Evolutionary conservation across 371 early-diverging fungal species (phyloP).

Genomic region (Amoeboaphelidium occidentale): DNA sequence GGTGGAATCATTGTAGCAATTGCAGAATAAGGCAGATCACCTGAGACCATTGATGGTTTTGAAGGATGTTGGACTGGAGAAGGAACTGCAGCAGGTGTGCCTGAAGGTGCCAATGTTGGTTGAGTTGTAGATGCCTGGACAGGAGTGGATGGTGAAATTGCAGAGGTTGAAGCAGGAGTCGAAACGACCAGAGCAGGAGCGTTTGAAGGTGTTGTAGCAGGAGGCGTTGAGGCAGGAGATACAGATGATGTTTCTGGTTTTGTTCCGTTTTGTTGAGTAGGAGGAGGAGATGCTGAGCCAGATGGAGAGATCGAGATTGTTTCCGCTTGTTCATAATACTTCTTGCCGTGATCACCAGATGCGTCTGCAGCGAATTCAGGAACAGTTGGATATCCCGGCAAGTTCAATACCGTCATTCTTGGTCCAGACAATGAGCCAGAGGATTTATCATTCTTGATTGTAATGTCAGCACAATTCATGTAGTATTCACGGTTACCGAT

Average conservation of each 20-base stretch:
- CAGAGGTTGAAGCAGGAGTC: conserved; percentile 15
- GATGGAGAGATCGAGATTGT: too few species aligned
- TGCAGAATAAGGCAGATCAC: not conserved
- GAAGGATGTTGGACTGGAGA: not conserved
- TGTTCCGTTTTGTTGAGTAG: conserved; percentile 8
- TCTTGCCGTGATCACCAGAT: too few species aligned
- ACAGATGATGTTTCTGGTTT: conserved; percentile 17
- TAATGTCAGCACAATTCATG: conserved; percentile 34
- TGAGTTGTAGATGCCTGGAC: conserved; percentile 2
- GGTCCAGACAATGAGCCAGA: conserved; percentile 18
- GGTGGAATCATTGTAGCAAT: not conserved
- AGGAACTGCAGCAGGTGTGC: not conserved
- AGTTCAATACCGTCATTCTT: conserved; percentile 22
- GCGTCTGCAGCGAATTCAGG: too few species aligned
- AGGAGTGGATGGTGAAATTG: conserved; percentile 20
- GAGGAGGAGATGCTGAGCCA: too few species aligned
- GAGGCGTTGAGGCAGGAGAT: conserved; percentile 19
- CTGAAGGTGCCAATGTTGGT: not conserved
- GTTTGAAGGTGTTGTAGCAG: conserved; percentile 10
- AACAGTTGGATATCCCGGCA: conserved; percentile 8
- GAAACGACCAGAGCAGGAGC: conserved; percentile 16
- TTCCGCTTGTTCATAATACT: too few species aligned
- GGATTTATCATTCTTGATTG: conserved; percentile 14
- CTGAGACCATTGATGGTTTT: not conserved
- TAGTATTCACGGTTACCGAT: conserved; percentile 22